A percentile compares a stretch with the other conserved stretches of the same genome.
Conservation (phyloP, 225 moss, liverwort and hornwort genomes). For the Straminergon stramineum region DNA sequence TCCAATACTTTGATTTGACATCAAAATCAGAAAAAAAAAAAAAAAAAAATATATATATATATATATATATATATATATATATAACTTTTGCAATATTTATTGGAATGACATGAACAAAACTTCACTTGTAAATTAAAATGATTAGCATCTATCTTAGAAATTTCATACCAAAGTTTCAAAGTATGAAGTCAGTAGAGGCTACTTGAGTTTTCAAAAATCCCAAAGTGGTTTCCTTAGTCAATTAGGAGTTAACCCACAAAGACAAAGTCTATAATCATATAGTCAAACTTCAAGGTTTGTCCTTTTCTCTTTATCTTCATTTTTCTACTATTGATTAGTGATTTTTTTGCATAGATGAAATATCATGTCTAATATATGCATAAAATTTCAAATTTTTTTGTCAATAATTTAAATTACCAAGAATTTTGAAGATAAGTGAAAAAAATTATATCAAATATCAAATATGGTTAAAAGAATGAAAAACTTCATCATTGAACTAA, state of each 20-base stretch:
- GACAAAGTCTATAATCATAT: rapidly evolving
- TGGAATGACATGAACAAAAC: not conserved
- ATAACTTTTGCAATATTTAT: not conserved
- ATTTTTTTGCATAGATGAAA: not conserved
- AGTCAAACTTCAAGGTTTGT: not conserved
- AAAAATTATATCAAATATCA: not conserved
- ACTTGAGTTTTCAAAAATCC: too few species aligned
- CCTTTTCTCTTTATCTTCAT: not conserved
- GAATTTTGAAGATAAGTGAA: not conserved
- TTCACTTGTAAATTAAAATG: rapidly evolving
- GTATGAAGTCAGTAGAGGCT: not conserved
- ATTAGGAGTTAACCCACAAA: not conserved
- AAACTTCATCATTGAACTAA: not conserved
- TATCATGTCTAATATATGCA: not conserved
- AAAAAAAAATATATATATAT: too few species aligned
- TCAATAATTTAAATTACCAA: not conserved
- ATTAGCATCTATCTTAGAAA: too few species aligned
- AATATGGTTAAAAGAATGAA: not conserved
- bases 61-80: too few species aligned
- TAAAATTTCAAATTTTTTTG: not conserved
- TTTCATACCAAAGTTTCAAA: not conserved
- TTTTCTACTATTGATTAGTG: not conserved
- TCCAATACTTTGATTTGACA: rapidly evolving
- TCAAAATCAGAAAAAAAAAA: not conserved
- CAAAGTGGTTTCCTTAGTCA: not conserved